A percentile compares a stretch with the other conserved stretches of the same genome.
Evolutionary conservation across 169 alveolate species (phyloP).

Genomic region (Cryptosporidium meleagridis): DNA sequence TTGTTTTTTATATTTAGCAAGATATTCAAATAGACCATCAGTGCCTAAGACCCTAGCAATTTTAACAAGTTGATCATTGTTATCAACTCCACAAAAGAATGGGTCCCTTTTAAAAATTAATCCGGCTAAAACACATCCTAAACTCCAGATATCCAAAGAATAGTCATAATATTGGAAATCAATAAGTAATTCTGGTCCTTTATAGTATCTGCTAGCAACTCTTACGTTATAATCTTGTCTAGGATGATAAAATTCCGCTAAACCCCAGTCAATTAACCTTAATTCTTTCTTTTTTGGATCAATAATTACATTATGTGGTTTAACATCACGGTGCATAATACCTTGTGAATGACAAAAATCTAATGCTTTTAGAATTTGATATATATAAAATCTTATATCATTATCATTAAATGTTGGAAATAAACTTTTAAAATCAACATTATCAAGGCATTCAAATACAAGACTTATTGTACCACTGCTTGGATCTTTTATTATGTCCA

Average conservation of each 20-base stretch:
- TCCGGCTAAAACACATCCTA: constrained; percentile 98
- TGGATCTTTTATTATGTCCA: constrained; percentile 97
- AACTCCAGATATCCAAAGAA: constrained; percentile 98
- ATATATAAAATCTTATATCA: constrained; percentile 95
- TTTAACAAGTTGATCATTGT: constrained; percentile 97
- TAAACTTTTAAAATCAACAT: constrained; percentile 91
- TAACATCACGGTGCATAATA: constrained; percentile 97
- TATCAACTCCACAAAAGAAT: constrained; percentile 91
- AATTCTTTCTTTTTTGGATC: constrained; percentile 92
- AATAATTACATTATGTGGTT: constrained; percentile 97
- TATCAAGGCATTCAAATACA: constrained; percentile 90
- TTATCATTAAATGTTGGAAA: constrained; percentile 93
- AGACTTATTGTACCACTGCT: constrained; percentile 95
- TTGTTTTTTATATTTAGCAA: constrained; percentile 89
- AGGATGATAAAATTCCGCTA: constrained; percentile 99
- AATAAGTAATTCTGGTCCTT: constrained; percentile 98
- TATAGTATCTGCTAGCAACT: constrained; percentile 96
- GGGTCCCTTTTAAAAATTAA: constrained; percentile 87
- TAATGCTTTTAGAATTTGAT: constrained; percentile 93
- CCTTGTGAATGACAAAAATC: constrained; percentile 99
- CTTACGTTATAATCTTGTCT: constrained; percentile 98
- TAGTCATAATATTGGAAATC: constrained; percentile 95
- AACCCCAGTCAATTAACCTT: constrained; percentile 98
- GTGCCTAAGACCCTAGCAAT: constrained; percentile 95
- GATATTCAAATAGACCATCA: constrained; percentile 90